Conservation (phyloP, 352 stramenopile species). For the Albugo laibachii region DNA sequence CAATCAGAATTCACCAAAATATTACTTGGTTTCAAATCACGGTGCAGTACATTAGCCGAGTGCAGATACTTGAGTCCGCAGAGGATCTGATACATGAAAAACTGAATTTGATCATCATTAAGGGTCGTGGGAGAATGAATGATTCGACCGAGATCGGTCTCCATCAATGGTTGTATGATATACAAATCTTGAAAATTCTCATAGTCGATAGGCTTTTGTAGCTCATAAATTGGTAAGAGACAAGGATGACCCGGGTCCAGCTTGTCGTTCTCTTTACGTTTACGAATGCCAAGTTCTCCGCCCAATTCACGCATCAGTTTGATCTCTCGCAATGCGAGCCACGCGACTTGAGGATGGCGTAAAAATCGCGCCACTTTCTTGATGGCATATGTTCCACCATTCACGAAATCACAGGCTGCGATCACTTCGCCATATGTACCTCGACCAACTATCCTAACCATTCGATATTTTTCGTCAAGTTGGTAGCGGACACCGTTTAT, state of each 20-base stretch:
- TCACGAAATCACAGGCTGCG: constrained; percentile 66
- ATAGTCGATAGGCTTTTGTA: constrained; percentile 64
- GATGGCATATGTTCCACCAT: constrained; percentile 72
- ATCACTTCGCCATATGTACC: constrained; percentile 83
- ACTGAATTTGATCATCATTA: constrained; percentile 89
- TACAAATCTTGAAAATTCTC: constrained; percentile 93
- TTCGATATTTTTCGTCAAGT: constrained; percentile 70
- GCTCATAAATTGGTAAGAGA: constrained; percentile 66
- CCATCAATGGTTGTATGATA: constrained; percentile 95
- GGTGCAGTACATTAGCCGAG: constrained; percentile 87
- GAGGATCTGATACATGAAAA: constrained; percentile 92
- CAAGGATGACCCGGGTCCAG: constrained; percentile 19
- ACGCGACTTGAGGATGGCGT: constrained; percentile 62
- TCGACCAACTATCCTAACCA: constrained; percentile 79
- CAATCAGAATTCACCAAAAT: constrained; percentile 90
- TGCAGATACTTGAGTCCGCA: constrained; percentile 92
- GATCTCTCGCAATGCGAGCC: constrained; percentile 72
- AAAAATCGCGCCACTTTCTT: constrained; percentile 79
- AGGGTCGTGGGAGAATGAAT: constrained; percentile 80
- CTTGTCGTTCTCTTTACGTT: too few relatives aligned
- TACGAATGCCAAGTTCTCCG: neutral
- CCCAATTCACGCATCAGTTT: constrained; percentile 77
- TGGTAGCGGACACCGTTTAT: constrained; percentile 78
- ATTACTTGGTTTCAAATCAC: constrained; percentile 96
- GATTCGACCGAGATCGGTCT: constrained; percentile 87